Conservation (phyloP, 345 rosid genomes). For the Pugionium cornutum region DNA sequence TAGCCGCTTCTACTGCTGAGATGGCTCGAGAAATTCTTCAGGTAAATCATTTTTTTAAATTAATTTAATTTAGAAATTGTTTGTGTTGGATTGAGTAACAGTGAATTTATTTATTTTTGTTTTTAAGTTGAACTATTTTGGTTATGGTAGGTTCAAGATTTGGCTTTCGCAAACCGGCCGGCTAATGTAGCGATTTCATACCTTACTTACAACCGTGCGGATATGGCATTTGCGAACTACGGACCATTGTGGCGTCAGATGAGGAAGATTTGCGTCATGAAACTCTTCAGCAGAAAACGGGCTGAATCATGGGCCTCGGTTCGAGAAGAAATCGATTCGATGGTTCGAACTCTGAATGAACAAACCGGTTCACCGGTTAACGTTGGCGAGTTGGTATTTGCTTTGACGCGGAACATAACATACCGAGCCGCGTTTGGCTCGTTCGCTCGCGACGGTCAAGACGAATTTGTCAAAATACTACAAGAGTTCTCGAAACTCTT, state of each 20-base stretch:
- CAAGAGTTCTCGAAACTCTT: conserved; percentile 91
- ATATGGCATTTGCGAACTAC: conserved; percentile 93
- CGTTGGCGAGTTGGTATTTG: conserved; percentile 69
- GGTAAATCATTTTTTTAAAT: conserved; percentile 18
- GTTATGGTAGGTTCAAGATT: conserved; percentile 49
- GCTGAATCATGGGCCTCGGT: conserved; percentile 93
- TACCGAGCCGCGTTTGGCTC: conserved; percentile 89
- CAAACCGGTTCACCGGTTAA: conserved; percentile 52
- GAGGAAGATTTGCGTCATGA: conserved; percentile 82
- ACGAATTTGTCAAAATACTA: conserved; percentile 62
- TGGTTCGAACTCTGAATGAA: conserved; percentile 42
- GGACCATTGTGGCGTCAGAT: conserved; percentile 95
- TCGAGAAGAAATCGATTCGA: conserved; percentile 64
- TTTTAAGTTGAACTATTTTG: too few relatives aligned
- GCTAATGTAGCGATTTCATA: conserved; percentile 69
- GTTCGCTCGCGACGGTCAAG: conserved; percentile 60
- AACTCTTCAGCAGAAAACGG: conserved; percentile 77
- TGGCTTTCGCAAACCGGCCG: conserved; percentile 66
- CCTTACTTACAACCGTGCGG: conserved; percentile 75
- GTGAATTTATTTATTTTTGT: too few relatives aligned
- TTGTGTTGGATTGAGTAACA: too few relatives aligned
- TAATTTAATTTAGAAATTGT: too few relatives aligned
- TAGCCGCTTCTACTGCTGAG: conserved; percentile 61
- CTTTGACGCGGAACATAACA: conserved; percentile 63
- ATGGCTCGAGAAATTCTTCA: conserved; percentile 75